Conservation (phyloP, 2,329 filamentous ascomycete species). For the Cordyceps militaris region DNA sequence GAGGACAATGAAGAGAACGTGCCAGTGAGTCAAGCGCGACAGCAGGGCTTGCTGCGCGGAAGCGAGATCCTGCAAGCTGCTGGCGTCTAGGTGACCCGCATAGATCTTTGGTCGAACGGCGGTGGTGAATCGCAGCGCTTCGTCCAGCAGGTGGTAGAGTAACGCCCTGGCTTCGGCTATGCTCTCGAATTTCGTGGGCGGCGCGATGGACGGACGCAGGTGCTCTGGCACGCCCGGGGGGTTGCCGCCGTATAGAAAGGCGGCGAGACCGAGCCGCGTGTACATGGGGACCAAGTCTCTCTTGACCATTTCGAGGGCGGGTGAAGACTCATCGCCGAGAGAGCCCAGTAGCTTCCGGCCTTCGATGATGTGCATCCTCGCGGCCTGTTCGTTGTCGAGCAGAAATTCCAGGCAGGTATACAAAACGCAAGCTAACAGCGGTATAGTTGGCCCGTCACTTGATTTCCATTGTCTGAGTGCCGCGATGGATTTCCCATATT, state of each 20-base stretch:
- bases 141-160: conserved; percentile 34
- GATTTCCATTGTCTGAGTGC: conserved; percentile 32
- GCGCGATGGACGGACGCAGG: conserved; percentile 24
- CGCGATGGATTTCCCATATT: conserved; percentile 44
- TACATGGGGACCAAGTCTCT: conserved; percentile 37
- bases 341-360: conserved; percentile 34
- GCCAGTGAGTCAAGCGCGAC: conserved; percentile 23
- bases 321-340: conserved; percentile 22
- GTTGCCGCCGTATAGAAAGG: conserved; percentile 33
- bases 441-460: conserved; percentile 26
- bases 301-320: conserved; percentile 32
- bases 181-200: conserved; percentile 29
- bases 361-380: conserved; percentile 38
- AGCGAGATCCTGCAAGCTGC: conserved; percentile 22
- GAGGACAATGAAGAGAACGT: conserved; percentile 25
- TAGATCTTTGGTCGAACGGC: conserved; percentile 22
- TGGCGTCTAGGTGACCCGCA: conserved; percentile 18
- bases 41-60: conserved; percentile 28
- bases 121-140: conserved; percentile 30
- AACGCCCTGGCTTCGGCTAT: conserved; percentile 24
- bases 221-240: conserved; percentile 30
- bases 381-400: conserved; percentile 39
- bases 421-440: conserved; percentile 40
- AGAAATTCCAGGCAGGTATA: conserved; percentile 50
- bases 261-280: conserved; percentile 34